Evolutionary conservation across 305 asterid species (phyloP).

Genomic region (Fraxinus platypoda): DNA sequence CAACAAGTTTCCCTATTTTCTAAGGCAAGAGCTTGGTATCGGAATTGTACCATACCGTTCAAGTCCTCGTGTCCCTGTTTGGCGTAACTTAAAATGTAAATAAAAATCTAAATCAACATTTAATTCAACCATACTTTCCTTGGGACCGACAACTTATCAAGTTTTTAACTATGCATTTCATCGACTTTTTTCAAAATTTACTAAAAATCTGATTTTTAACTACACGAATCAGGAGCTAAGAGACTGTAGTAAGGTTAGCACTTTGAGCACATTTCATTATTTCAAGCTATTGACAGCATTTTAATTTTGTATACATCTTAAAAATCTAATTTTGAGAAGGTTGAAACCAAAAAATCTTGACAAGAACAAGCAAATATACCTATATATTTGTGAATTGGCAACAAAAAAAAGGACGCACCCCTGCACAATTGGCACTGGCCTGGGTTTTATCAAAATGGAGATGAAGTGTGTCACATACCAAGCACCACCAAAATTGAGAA

Average conservation of each 20-base stretch:
- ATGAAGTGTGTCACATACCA: slow-evolving; percentile 37
- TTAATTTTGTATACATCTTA: neutral
- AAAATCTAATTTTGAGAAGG: slow-evolving; percentile 8
- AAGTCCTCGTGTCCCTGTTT: too few species aligned
- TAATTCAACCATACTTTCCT: too few species aligned
- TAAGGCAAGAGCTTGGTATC: slow-evolving; percentile 29
- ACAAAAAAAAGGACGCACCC: slow-evolving; percentile 27
- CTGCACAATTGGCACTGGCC: slow-evolving; percentile 37
- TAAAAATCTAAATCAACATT: too few species aligned
- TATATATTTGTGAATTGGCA: slow-evolving; percentile 32
- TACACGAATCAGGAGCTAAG: too few species aligned
- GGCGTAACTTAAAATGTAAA: too few species aligned
- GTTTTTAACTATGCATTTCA: too few species aligned
- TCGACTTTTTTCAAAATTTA: too few species aligned
- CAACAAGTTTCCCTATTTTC: neutral
- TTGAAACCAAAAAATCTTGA: slow-evolving; percentile 35
- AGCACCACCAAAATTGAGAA: slow-evolving; percentile 42
- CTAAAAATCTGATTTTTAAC: too few species aligned
- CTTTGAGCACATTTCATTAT: too few species aligned
- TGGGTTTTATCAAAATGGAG: slow-evolving; percentile 38
- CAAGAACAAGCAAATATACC: slow-evolving; percentile 28
- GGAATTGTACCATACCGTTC: slow-evolving; percentile 29
- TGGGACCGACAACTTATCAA: too few species aligned
- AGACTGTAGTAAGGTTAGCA: too few species aligned
- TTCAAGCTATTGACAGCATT: too few species aligned